phyloP scores from a whole-genome alignment of 495 filamentous ascomycete genomes.

The Amphirosellinia nigrospora region DNA sequence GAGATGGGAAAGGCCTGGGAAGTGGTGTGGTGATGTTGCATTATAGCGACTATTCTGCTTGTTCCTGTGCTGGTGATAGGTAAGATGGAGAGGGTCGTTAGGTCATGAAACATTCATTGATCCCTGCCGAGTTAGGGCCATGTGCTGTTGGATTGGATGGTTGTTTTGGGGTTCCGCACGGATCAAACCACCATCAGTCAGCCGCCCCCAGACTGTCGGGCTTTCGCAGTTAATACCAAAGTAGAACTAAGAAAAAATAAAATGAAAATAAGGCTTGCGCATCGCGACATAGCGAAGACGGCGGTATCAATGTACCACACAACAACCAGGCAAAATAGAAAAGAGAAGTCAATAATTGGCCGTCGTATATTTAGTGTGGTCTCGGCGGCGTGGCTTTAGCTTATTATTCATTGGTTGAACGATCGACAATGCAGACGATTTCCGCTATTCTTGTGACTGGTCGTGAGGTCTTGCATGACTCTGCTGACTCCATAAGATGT shows the following conservation, averaged over 20 bases:
- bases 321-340: neutral
- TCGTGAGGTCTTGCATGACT: slow-evolving; percentile 13
- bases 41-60: too few relatives aligned
- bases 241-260: neutral
- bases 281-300: neutral
- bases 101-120: slow-evolving; percentile 19
- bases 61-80: neutral
- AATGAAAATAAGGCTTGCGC: neutral
- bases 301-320: neutral
- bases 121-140: slow-evolving; percentile 2
- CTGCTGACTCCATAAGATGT: slow-evolving; percentile 19
- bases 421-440: slow-evolving; percentile 20
- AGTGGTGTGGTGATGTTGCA: slow-evolving; percentile 24
- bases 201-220: slow-evolving; percentile 7
- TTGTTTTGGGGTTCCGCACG: slow-evolving; percentile 10
- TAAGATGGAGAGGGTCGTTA: slow-evolving; percentile 9
- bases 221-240: neutral
- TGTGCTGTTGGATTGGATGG: slow-evolving; percentile 6
- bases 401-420: neutral
- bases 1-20: slow-evolving; percentile 1
- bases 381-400: neutral
- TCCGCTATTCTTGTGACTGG: slow-evolving; percentile 9
- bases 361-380: neutral
- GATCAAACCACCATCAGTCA: slow-evolving; percentile 7
- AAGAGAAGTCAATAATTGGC: neutral